Evolutionary conservation across 2,329 filamentous ascomycete species (phyloP).

Genomic region (Botrytis medusae): DNA sequence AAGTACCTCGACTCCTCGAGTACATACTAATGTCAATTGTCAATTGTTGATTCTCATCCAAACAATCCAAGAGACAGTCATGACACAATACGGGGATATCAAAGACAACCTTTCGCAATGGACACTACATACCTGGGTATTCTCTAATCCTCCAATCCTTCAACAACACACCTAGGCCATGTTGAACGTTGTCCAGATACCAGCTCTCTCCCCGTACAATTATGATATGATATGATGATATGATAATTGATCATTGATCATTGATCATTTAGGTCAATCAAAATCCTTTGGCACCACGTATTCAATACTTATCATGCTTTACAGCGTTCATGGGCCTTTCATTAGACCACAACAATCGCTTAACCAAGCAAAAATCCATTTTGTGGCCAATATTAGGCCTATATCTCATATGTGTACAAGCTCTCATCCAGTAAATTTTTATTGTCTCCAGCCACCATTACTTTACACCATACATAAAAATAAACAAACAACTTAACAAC

Average conservation of each 20-base stretch:
- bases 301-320: conserved; percentile 8
- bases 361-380: conserved; percentile 4
- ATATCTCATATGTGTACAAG: conserved; percentile 11
- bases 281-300: conserved; percentile 14
- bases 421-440: conserved; percentile 10
- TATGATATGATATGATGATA: too few relatives aligned
- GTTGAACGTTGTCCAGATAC: background rate
- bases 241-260: too few relatives aligned
- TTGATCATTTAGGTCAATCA: background rate
- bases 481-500: background rate
- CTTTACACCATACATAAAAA: background rate
- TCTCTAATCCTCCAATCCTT: background rate
- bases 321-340: conserved; percentile 10
- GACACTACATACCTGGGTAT: background rate
- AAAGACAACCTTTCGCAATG: background rate
- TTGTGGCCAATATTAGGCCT: background rate
- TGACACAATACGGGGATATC: background rate
- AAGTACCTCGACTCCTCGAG: background rate
- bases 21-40: background rate
- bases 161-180: background rate
- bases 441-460: background rate
- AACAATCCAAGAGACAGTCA: background rate
- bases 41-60: background rate
- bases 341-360: conserved; percentile 1
- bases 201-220: background rate